Evolutionary conservation across 106 monocot species (phyloP).

Genomic region (Dioscorea alata): DNA sequence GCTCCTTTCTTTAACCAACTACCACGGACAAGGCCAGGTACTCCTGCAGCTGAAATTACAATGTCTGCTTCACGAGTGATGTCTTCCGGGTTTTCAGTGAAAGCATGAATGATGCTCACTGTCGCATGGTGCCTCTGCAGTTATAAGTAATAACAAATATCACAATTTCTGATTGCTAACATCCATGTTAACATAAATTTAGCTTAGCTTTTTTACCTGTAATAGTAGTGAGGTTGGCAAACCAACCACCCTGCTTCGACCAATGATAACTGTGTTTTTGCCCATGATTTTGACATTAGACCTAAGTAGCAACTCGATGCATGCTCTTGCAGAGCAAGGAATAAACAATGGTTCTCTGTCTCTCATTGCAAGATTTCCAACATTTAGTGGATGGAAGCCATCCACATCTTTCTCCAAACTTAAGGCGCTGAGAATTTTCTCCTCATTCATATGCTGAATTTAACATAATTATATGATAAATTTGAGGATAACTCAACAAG

Average conservation of each 20-base stretch:
- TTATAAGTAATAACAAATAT: conserved; percentile 10
- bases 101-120: conserved; percentile 82
- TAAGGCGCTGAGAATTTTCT: conserved; percentile 66
- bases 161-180: background rate
- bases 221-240: conserved; percentile 77
- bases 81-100: conserved; percentile 65
- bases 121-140: conserved; percentile 92
- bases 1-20: conserved; percentile 82
- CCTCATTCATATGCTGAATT: conserved; percentile 82
- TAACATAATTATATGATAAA: background rate
- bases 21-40: conserved; percentile 64
- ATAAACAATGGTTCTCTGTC: conserved; percentile 75
- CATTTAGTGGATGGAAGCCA: conserved; percentile 92
- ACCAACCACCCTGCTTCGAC: conserved; percentile 86
- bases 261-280: conserved; percentile 69
- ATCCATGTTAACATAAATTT: background rate
- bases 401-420: conserved; percentile 93
- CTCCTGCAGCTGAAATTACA: conserved; percentile 89
- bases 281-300: conserved; percentile 63
- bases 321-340: conserved; percentile 91
- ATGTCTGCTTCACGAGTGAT: conserved; percentile 81
- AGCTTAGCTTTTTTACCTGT: conserved; percentile 43
- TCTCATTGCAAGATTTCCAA: conserved; percentile 88
- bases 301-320: conserved; percentile 65
- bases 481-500: too few relatives aligned